Evolutionary conservation across 345 rosid genomes (phyloP), one percentile per base, ranked within the genome.

Genomic region (Limnanthes douglasii): DNA sequence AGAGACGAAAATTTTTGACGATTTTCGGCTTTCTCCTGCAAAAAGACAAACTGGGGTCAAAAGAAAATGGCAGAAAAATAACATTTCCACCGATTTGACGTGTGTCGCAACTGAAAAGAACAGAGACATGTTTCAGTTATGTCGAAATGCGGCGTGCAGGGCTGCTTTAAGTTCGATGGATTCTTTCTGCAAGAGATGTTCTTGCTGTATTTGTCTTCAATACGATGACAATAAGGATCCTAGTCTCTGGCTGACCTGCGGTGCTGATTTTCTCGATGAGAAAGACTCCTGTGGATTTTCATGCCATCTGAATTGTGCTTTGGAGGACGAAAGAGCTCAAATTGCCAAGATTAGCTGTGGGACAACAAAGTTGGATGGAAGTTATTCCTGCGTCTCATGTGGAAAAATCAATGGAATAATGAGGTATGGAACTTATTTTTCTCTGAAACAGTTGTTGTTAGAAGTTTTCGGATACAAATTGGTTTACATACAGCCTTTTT

Each of bases 141-240:
- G 94, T 48, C 56, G 50, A 18, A 82, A 82, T 65, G 65, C 45
- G 46, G 90, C 90, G 23, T 82, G 90, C 64, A 52, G 59, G 37
- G 85, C 82, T 12, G 35, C 58, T 33, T 30, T 77, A 39, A 45
- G 46, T 50, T 56, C 40, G 6, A 59, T 41, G 33, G 69, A 69
- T 62, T 38, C 50, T 13, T 82, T 82, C 42, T 82, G 94, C 71
- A 69, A 59, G 61, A 62, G 94, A 60, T 82, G 94, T 56, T 68
- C 94, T 11, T 82, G 94, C 50, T 73, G 85, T 62, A 74, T 78
- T 20, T 82, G 94, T 55, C 79, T 52, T 26, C 64, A 31, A 21
- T 78, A 66, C 21, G 94, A 82, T 59, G 79, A 78, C 43, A 82
- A 82, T 57, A 82, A 82, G 64, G 94, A 82, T 59, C 90, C 85